Conservation (phyloP, 805 yeast species). For the Pichia eremophila region DNA sequence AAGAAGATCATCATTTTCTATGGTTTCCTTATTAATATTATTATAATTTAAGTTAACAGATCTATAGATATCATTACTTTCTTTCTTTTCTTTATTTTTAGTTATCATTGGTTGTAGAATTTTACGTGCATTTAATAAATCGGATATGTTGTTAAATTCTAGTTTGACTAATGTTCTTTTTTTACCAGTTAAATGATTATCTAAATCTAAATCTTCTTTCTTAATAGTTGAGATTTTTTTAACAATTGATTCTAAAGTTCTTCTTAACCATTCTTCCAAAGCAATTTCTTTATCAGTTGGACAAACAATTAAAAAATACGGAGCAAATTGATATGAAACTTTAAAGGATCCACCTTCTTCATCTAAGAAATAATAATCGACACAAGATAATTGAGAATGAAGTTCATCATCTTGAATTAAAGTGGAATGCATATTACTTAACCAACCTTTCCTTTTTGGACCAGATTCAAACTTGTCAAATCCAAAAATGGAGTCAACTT, state of each 20-base stretch:
- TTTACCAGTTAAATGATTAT: slow-evolving; percentile 81
- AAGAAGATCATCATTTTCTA: slow-evolving; percentile 23
- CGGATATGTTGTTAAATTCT: slow-evolving; percentile 64
- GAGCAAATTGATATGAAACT: slow-evolving; percentile 72
- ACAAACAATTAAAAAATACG: slow-evolving; percentile 71
- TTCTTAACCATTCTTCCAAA: slow-evolving; percentile 76
- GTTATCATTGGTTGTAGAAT: slow-evolving; percentile 58
- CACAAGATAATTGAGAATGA: slow-evolving; percentile 72
- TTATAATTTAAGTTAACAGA: slow-evolving; percentile 37
- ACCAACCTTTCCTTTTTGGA: slow-evolving; percentile 75
- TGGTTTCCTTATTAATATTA: slow-evolving; percentile 23
- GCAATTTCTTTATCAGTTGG: slow-evolving; percentile 56
- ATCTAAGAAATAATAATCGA: slow-evolving; percentile 88
- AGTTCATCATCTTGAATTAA: slow-evolving; percentile 50
- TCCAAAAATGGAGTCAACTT: slow-evolving; percentile 77
- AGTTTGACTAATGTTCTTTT: slow-evolving; percentile 56
- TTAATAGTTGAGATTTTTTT: slow-evolving; percentile 45
- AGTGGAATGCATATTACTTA: slow-evolving; percentile 89
- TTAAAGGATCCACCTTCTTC: slow-evolving; percentile 96
- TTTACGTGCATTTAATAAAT: slow-evolving; percentile 67
- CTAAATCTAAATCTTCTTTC: slow-evolving; percentile 74
- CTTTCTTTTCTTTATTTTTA: slow-evolving; percentile 53
- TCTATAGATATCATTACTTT: slow-evolving; percentile 59
- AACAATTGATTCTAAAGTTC: slow-evolving; percentile 52
- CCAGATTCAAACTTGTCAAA: slow-evolving; percentile 72